Base-by-base conservation (phyloP, 305 asterid genomes). In the Solanum hybrid region DNA sequence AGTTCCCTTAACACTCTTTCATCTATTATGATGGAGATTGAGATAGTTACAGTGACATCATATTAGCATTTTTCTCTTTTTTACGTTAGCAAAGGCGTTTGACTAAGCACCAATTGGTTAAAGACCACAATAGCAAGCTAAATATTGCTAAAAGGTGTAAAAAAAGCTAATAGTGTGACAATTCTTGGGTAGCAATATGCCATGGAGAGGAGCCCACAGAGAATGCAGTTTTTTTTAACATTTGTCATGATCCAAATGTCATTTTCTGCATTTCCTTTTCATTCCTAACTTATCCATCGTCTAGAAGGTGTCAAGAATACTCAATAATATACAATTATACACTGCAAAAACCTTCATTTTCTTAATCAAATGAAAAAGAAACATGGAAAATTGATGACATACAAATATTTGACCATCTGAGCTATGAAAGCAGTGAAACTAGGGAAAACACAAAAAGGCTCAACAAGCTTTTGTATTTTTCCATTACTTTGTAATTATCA, bases 1-100 rank as follows among this genome's bases (percentile, higher is more conserved):
- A 78, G 56, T 10, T 78, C 56, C 56, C 56, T 22, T 27, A 29
- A 42, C 71, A 81, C 37, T 42, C 71, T 42, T 27, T 81, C 87
- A 81, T 81, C 86, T 81, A 81, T 45, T 82, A 82, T 45, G 38
- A 42, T 82, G 72, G 87, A 84, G 73, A 31, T 51, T 84, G 75
- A 51, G 29, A 84, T 45, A 0, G 73, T 45, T 45, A 42, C 56
- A 51, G 5, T 29, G 73, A 84, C 73, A 45, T 17, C 87, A 29
- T 51, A 51, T 45, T 9, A 82, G 38, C 38, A 29, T 45, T 29
- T 51, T 29, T 29, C n/a, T 82, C 73, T 10, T 27, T 27, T 45
- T 82, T 82, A 82, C 10, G 0, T 45, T 19, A 42, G 37, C 71
- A 42, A 0, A 80, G 27, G 12, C 17, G 4, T 82, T 82, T 27